Evolutionary conservation across 139 green algal genomes (phyloP).

Genomic region (Coccomyxa sp.): DNA sequence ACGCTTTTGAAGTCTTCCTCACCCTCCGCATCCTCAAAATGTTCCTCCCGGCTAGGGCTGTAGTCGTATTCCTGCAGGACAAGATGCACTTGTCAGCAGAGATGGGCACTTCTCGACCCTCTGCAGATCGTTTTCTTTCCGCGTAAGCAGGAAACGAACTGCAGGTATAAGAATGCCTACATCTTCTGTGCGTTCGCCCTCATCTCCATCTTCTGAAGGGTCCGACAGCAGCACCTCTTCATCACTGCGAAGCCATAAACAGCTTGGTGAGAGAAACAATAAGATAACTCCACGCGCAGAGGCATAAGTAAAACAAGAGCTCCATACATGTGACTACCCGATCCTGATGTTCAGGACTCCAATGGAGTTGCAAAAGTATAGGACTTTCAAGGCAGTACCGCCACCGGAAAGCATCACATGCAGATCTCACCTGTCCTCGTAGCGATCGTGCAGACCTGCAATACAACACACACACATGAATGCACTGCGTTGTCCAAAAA

Average conservation of each 20-base stretch:
- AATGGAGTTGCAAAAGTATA: no score
- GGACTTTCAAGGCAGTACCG: no score
- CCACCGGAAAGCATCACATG: no score
- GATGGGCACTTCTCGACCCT: no score
- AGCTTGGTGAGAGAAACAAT: background rate
- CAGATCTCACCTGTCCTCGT: background rate
- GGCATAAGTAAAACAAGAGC: background rate
- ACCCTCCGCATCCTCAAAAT: background rate
- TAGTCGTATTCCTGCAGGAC: no score
- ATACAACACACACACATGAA: background rate
- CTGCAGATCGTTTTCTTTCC: no score
- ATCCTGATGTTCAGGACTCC: no score
- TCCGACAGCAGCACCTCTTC: slow-evolving; percentile 9
- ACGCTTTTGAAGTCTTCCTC: background rate
- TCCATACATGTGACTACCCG: background rate
- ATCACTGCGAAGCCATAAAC: slow-evolving; percentile 3
- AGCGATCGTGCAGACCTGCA: background rate
- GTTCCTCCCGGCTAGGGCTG: no score
- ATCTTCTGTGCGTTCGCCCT: background rate
- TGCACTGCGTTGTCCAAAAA: background rate
- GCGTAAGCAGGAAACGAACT: no score
- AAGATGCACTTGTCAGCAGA: no score
- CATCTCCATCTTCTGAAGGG: background rate
- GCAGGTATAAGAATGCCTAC: no score
- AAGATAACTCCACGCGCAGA: background rate